Percentiles rank a stretch among this genome's conserved stretches.
These are phyloP conservation scores for Erigeron philadelphicus DNA, from an alignment of 140 eudicot genomes.

Conservation along the genomic window DNA sequence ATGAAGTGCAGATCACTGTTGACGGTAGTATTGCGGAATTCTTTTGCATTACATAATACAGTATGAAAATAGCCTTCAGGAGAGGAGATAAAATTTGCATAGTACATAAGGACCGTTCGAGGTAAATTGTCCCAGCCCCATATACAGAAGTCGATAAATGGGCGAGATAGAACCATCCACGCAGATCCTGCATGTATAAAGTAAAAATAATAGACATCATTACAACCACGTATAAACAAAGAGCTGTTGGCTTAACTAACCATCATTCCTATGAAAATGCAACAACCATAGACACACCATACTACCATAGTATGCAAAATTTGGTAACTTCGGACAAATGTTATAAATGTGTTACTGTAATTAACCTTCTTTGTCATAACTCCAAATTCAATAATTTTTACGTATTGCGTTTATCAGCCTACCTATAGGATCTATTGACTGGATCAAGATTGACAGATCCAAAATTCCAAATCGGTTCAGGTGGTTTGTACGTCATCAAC, in stretches of 20 bases:
- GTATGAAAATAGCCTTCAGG: constrained; percentile 95
- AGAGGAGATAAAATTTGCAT: constrained; percentile 77
- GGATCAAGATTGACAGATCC: background rate
- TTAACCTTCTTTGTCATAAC: too few species aligned
- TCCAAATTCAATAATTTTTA: background rate
- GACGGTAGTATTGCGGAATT: constrained; percentile 59
- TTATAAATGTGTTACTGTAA: too few species aligned
- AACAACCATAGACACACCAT: background rate
- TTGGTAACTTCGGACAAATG: background rate
- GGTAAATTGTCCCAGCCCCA: constrained; percentile 98
- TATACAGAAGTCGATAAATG: constrained; percentile 72
- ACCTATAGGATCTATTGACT: background rate
- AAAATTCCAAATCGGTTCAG: background rate
- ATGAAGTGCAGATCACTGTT: constrained; percentile 78
- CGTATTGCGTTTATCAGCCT: background rate
- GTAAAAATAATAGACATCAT: background rate
- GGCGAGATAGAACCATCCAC: constrained; percentile 82
- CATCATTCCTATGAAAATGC: background rate
- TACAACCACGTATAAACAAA: background rate
- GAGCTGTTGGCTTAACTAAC: background rate
- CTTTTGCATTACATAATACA: constrained; percentile 60
- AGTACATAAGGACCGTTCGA: constrained; percentile 82
- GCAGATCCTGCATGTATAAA: constrained; percentile 57
- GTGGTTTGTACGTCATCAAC: background rate
- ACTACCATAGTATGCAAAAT: background rate